Evolutionary conservation across 352 stramenopile genomes (phyloP).

Genomic region (Thraustochytrium striatum): DNA sequence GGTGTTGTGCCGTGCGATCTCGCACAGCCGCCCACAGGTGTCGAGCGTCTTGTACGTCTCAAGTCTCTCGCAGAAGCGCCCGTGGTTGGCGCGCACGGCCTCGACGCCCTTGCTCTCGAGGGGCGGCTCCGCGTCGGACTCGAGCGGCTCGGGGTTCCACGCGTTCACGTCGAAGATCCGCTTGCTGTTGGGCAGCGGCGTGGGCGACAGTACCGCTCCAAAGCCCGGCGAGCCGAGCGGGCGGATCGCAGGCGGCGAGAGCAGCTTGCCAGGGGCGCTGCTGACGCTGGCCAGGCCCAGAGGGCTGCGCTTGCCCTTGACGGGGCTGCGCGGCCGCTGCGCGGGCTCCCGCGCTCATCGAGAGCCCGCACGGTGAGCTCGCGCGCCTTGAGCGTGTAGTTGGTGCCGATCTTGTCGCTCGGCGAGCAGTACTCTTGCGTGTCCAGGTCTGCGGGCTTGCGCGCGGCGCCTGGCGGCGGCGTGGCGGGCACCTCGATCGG

Average conservation of each 20-base stretch:
- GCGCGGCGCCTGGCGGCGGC: background rate
- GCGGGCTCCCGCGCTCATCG: background rate
- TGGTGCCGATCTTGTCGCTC: conserved; percentile 49
- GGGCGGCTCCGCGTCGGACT: background rate
- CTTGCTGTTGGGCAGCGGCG: background rate
- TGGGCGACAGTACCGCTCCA: background rate
- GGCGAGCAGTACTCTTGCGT: conserved; percentile 35
- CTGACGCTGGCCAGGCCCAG: background rate
- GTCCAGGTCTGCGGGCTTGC: background rate
- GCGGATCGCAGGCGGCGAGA: background rate
- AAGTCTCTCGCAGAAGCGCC: background rate
- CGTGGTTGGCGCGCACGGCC: background rate
- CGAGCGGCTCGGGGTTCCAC: background rate
- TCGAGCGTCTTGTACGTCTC: background rate
- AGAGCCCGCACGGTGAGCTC: conserved; percentile 32
- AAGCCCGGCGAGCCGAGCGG: background rate
- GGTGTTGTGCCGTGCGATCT: conserved; percentile 24
- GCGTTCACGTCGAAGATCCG: conserved; percentile 3
- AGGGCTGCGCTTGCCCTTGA: background rate
- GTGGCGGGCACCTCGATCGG: background rate
- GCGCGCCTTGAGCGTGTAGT: conserved; percentile 44
- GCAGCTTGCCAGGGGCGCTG: background rate
- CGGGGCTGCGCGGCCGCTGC: background rate
- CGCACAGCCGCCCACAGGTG: conserved; percentile 22
- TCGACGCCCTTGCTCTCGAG: background rate